Percentiles rank a stretch among this genome's conserved stretches.
Evolutionary conservation across 441 rosid species (phyloP).

Genomic region (Hura crepitans): DNA sequence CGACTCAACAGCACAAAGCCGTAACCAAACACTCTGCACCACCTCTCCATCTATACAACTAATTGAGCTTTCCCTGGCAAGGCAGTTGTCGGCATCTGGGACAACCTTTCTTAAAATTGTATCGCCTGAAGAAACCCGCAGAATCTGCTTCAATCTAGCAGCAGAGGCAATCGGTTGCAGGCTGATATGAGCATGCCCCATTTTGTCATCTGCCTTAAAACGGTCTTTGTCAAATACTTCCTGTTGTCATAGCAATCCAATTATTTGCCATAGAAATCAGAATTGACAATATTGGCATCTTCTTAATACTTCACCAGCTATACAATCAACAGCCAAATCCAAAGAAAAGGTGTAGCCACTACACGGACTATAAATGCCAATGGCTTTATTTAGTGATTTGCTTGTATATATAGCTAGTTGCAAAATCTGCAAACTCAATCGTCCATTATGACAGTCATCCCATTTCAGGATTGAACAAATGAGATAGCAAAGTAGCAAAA

Average conservation of each 20-base stretch:
- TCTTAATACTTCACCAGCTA: background rate
- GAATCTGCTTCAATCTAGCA: slow-evolving; percentile 67
- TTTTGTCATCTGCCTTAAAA: slow-evolving; percentile 93
- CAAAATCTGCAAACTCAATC: background rate
- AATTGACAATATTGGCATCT: background rate
- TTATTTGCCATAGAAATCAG: slow-evolving; percentile 11
- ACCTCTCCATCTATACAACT: slow-evolving; percentile 68
- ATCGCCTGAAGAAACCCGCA: slow-evolving; percentile 66
- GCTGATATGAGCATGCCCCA: slow-evolving; percentile 84
- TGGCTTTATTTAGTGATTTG: background rate
- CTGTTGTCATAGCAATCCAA: slow-evolving; percentile 32
- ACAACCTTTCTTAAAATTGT: slow-evolving; percentile 71
- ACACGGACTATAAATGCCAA: background rate
- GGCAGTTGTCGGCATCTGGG: slow-evolving; percentile 73
- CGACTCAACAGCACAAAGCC: slow-evolving; percentile 75
- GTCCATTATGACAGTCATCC: background rate
- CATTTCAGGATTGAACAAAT: background rate
- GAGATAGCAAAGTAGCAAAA: background rate
- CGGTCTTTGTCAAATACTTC: slow-evolving; percentile 96
- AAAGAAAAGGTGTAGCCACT: background rate
- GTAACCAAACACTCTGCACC: slow-evolving; percentile 84
- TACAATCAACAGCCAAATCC: slow-evolving; percentile 7
- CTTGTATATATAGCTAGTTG: no score
- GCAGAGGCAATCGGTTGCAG: slow-evolving; percentile 85
- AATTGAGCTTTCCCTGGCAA: slow-evolving; percentile 77